Percentiles rank a stretch among this genome's conserved stretches.
Evolutionary conservation across 768 basidiomycete species (phyloP).

Genomic region (Boletus vinaceobasis): DNA sequence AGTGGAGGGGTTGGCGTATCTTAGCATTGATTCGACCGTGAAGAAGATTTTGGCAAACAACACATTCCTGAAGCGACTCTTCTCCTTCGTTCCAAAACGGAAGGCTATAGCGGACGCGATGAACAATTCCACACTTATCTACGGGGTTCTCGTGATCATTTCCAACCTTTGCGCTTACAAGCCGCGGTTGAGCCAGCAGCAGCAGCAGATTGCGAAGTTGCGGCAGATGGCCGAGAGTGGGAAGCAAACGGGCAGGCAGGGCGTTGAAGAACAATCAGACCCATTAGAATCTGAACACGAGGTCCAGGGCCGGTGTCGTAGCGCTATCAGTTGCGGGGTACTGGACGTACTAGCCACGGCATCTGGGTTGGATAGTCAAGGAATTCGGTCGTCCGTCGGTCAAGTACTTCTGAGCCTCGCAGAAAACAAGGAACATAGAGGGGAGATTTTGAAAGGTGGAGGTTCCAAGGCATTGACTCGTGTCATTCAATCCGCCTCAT

Average conservation of each 20-base stretch:
- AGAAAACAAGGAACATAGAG: slow-evolving; percentile 75
- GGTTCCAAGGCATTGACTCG: slow-evolving; percentile 64
- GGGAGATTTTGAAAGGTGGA: slow-evolving; percentile 72
- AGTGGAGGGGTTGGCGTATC: slow-evolving; percentile 84
- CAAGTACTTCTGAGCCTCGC: slow-evolving; percentile 67
- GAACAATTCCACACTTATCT: slow-evolving; percentile 55
- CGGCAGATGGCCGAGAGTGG: slow-evolving; percentile 63
- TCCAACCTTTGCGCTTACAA: slow-evolving; percentile 71
- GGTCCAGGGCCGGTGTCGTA: slow-evolving; percentile 59
- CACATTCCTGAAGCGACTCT: slow-evolving; percentile 54
- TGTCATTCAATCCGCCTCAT: slow-evolving; percentile 52
- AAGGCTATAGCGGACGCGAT: slow-evolving; percentile 34
- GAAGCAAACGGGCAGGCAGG: slow-evolving; percentile 32
- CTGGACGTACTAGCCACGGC: slow-evolving; percentile 61
- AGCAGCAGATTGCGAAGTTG: slow-evolving; percentile 77
- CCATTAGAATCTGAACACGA: slow-evolving; percentile 61
- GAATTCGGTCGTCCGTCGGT: slow-evolving; percentile 56
- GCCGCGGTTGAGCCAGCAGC: slow-evolving; percentile 72
- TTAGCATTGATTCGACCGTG: slow-evolving; percentile 59
- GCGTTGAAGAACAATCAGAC: slow-evolving; percentile 28
- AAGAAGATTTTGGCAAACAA: slow-evolving; percentile 62
- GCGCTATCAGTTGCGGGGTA: slow-evolving; percentile 58
- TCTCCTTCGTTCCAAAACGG: slow-evolving; percentile 52
- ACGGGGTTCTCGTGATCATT: slow-evolving; percentile 74
- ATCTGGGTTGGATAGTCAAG: slow-evolving; percentile 57